phyloP scores from a whole-genome alignment of 192 early-diverging fungal genomes.

The Coemansia sp. region DNA sequence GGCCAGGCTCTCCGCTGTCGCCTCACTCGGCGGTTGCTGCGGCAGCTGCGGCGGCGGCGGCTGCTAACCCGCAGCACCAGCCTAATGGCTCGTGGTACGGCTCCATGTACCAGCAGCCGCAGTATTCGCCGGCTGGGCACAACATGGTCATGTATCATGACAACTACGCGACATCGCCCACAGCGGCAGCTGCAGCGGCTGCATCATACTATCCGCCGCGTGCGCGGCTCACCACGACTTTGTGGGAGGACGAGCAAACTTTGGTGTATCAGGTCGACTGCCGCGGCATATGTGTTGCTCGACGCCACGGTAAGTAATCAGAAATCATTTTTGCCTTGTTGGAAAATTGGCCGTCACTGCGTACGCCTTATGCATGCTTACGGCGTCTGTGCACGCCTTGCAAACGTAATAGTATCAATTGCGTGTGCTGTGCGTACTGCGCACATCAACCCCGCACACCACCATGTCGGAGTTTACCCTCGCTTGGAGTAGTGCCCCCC shows the following conservation, averaged over 20 bases:
- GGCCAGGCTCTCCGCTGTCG: conserved; percentile 40
- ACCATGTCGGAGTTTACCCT: not conserved
- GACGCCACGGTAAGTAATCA: conserved; percentile 59
- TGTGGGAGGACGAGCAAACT: conserved; percentile 84
- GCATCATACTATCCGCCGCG: conserved; percentile 54
- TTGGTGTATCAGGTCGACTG: conserved; percentile 80
- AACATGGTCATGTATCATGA: conserved; percentile 54
- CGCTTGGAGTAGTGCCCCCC: not conserved
- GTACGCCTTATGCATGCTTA: conserved; percentile 15
- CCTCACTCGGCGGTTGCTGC: conserved; percentile 37
- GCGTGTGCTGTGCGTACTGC: conserved; percentile 1
- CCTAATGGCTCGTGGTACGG: conserved; percentile 42
- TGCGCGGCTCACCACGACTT: conserved; percentile 61
- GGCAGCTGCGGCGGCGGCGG: conserved; percentile 37
- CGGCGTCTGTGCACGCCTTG: conserved; percentile 5
- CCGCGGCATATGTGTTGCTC: conserved; percentile 74
- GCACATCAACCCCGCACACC: not conserved
- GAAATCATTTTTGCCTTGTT: not conserved
- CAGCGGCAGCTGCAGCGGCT: conserved; percentile 44
- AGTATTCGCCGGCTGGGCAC: conserved; percentile 48
- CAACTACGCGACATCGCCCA: conserved; percentile 43
- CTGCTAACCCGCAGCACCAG: conserved; percentile 44
- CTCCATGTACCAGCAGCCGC: conserved; percentile 46
- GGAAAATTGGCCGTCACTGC: conserved; percentile 6
- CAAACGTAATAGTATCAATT: not conserved